phyloP scores from a whole-genome alignment of 164 flowering plant genomes.

The Brasenia schreberi region DNA sequence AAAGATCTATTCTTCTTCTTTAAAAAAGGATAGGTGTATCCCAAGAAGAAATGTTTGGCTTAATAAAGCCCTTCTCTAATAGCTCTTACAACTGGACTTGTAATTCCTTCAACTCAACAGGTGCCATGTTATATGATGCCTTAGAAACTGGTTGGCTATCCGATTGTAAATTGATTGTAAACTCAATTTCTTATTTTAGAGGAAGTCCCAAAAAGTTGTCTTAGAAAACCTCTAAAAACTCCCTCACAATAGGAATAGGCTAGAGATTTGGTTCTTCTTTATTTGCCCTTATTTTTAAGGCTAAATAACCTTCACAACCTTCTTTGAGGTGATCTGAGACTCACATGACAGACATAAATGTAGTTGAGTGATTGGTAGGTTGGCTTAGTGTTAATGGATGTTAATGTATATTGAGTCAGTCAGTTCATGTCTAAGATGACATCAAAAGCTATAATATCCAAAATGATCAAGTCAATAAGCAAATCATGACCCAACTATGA shows the following conservation, averaged over 20 bases:
- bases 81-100: not conserved
- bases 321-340: not conserved
- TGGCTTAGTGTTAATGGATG: not conserved
- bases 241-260: not conserved
- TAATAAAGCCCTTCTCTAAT: not conserved
- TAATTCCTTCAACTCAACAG: not conserved
- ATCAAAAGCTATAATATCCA: not conserved
- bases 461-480: too few relatives aligned
- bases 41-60: not conserved
- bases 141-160: not conserved
- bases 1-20: not conserved
- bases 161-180: not conserved
- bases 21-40: not conserved
- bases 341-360: not conserved
- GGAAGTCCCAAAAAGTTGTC: not conserved
- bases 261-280: too few relatives aligned
- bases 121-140: not conserved
- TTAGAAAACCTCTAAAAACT: not conserved
- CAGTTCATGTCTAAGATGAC: not conserved
- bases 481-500: too few relatives aligned
- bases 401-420: not conserved
- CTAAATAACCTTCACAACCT: not conserved
- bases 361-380: not conserved
- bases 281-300: fast-evolving
- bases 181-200: not conserved